Evolutionary conservation across 352 stramenopile genomes (phyloP).

Genomic region (Nothophytophthora sp.): DNA sequence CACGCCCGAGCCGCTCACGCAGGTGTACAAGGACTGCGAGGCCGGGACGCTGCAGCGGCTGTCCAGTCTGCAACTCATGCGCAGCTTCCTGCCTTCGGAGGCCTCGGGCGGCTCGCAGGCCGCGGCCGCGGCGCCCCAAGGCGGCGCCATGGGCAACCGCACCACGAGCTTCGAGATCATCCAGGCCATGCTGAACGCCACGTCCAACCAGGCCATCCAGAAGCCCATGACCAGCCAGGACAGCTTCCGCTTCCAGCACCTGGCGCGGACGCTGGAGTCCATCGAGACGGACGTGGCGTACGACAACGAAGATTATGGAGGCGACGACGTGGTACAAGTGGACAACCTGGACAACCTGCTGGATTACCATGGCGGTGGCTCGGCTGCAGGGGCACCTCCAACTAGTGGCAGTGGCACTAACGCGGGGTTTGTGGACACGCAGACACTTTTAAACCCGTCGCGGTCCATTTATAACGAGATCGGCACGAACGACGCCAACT

Average conservation of each 20-base stretch:
- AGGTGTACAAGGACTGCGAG: conserved; percentile 82
- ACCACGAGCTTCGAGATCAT: conserved; percentile 90
- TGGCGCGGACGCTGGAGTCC: conserved; percentile 74
- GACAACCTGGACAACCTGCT: conserved; percentile 87
- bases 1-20: conserved; percentile 70
- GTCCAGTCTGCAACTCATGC: conserved; percentile 82
- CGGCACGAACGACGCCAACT: conserved; percentile 2
- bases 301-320: conserved; percentile 83
- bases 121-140: not conserved
- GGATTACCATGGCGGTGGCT: conserved; percentile 62
- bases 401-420: conserved; percentile 9
- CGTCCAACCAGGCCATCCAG: conserved; percentile 82
- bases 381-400: conserved; percentile 4
- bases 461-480: conserved; percentile 61
- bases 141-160: conserved; percentile 53
- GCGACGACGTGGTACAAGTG: conserved; percentile 80
- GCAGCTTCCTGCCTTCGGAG: conserved; percentile 65
- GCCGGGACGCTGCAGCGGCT: conserved; percentile 68
- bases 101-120: conserved; percentile 11
- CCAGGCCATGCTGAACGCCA: conserved; percentile 86
- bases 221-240: conserved; percentile 89
- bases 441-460: conserved; percentile 61
- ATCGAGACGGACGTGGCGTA: conserved; percentile 85
- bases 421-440: conserved; percentile 65
- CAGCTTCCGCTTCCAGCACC: conserved; percentile 85